Base-by-base conservation (phyloP, 1,284 basidiomycete species). In the Lentinula novae-zelandiae region DNA sequence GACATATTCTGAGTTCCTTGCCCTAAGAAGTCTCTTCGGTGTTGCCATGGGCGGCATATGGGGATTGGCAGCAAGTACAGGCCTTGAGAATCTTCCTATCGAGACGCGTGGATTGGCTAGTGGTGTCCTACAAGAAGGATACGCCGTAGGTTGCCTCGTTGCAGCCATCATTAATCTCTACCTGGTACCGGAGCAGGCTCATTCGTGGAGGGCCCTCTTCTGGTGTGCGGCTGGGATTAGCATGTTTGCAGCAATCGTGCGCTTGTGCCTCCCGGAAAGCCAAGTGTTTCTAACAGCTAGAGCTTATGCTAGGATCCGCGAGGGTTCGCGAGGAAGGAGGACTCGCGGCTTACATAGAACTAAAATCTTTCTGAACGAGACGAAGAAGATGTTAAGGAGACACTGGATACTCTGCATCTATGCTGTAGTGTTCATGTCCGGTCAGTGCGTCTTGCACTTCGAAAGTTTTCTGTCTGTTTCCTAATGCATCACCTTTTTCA, bases 351-450 rank as follows among this genome's bases (percentile, higher is more conserved):
- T 91, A 75, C 10, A 31, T 17, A 78, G 58, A 44, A 58, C 61
- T 0, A 48, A 20, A 68, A 73, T 86, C 1, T 98, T 97, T 79
- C 44, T 94, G 17, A 77, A 74, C 48, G 93, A 96, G 71, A 84
- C 81, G 58, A 72, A 80, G 73, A 72, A 75, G 59, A 97, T 97
- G 89, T 76, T 98, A 63, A 92, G 86, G 76, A 76, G 71, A 3
- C 92, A 98, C 72, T 97, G 95, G 94, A 67, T 89, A 12, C 74
- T 92, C 34, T 93, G 88, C 72, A 87, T 98, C 62, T 98, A 96
- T 72, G 90, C 90, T 1, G 78, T 90, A 8, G 70, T 92, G 50
- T 77, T 92, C 54, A 91, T 92, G 89, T 85, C 85, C 3, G 89
- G 89, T 88, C 64, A 22, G 85, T 73, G 39, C 36, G 15, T 36